Conservation (phyloP, 495 filamentous ascomycete species). For the Parachaetomium inaequale region DNA sequence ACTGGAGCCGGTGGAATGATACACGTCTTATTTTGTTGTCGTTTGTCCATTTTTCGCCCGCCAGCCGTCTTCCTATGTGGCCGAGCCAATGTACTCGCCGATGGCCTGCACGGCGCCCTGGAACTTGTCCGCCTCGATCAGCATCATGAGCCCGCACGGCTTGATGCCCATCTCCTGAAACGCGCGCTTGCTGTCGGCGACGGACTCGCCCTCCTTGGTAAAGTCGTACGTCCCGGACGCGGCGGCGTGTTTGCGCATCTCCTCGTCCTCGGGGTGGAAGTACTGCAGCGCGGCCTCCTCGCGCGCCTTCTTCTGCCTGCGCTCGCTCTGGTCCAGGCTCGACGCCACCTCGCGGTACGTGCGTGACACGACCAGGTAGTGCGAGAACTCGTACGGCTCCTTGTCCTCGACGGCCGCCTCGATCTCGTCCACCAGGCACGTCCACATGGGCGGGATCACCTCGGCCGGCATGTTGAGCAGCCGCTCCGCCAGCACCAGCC, state of each 20-base stretch:
- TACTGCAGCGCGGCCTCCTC: conserved; percentile 60
- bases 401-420: conserved; percentile 83
- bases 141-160: conserved; percentile 73
- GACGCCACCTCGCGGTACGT: conserved; percentile 86
- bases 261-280: conserved; percentile 97
- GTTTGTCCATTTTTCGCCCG: conserved; percentile 16
- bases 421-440: conserved; percentile 90
- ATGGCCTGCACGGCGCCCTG: conserved; percentile 66
- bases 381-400: conserved; percentile 89
- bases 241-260: conserved; percentile 67
- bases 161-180: conserved; percentile 92
- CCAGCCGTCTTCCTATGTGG: conserved; percentile 21
- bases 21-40: conserved; percentile 18
- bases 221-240: conserved; percentile 68
- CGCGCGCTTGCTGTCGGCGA: conserved; percentile 84
- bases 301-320: conserved; percentile 76
- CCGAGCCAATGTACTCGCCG: conserved; percentile 61
- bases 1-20: conserved; percentile 47
- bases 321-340: conserved; percentile 63
- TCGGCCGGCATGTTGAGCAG: conserved; percentile 93
- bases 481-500: conserved; percentile 84
- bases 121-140: conserved; percentile 69
- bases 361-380: conserved; percentile 88
- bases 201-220: conserved; percentile 71
- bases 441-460: conserved; percentile 93